Base-by-base conservation (phyloP, 495 filamentous ascomycete species). In the Penicillium arizonense region DNA sequence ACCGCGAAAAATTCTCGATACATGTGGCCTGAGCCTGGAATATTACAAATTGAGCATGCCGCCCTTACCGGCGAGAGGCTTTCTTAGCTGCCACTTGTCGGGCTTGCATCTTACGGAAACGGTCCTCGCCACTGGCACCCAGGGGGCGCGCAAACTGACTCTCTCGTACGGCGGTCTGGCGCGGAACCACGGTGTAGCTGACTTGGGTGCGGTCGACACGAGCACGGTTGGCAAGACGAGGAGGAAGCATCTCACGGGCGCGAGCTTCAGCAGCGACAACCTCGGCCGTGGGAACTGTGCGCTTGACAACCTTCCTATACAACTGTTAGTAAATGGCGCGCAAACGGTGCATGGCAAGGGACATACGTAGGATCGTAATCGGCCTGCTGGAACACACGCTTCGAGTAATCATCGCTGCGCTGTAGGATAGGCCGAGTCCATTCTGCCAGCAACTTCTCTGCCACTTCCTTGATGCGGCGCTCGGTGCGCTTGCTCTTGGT, bases 351-450 rank as follows among this genome's bases (percentile, higher is more conserved):
- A 51, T 30, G 5, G 26, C 18, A 49, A 16, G 43, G 28, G 24
- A 70, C 73, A 56, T 76, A 84, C 74, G 67, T 75, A 55, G 79
- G 82, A 63, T 86, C 82, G 53, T 80, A 85, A 21, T 76, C 78
- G 23, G 75, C 80, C 51, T 81, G 65, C 36, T 73, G 68, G 55
- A 79, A 76, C 32, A 77, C 83, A 32, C 88, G 83, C 76, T 94
- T 91, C 65, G 87, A 87, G 73, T 94, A 96, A 66, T 96, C 90
- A 56, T 96, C 90, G 53, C 85, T 94, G 46, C 90, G 85, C 69
- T 94, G 92, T 43, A 99, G 79, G 50, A 97, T 95, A n/a, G 93
- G 90, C 9, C 95, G 82, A 40, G 90, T 96, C 95, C 95, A 99
- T 67, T 97, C 95, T 20, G 87, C 88, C 28, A 97, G 72, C 28